A percentile compares a stretch with the other conserved stretches of the same genome.
phyloP scores from a whole-genome alignment of 345 rosid species.

The Brassica nigra region DNA sequence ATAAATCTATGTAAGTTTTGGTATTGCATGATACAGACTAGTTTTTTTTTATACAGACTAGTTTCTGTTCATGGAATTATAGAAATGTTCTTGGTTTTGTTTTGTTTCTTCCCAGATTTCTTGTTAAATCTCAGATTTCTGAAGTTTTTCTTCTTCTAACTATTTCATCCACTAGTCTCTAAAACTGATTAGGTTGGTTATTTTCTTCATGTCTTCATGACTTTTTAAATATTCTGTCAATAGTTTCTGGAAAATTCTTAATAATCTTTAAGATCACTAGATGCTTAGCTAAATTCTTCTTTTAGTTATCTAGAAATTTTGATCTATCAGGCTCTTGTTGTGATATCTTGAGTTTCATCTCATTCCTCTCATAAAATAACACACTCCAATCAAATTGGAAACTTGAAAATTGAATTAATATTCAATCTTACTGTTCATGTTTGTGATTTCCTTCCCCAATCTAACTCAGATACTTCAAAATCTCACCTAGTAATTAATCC shows the following conservation, averaged over 20 bases:
- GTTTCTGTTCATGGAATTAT: slow-evolving; percentile 24
- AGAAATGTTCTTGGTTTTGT: slow-evolving; percentile 18
- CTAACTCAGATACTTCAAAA: background rate
- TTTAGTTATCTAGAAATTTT: background rate
- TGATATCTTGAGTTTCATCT: slow-evolving; percentile 17
- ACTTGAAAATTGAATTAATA: background rate
- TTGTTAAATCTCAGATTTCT: slow-evolving; percentile 17
- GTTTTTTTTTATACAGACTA: background rate
- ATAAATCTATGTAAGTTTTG: background rate
- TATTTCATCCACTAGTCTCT: background rate
- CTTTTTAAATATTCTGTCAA: background rate
- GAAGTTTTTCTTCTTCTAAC: background rate
- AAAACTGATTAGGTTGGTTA: background rate
- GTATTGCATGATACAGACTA: slow-evolving; percentile 17
- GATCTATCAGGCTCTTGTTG: slow-evolving; percentile 14
- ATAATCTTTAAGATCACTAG: slow-evolving; percentile 6
- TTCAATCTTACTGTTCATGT: slow-evolving; percentile 23
- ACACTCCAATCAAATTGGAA: slow-evolving; percentile 36
- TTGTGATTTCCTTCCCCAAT: slow-evolving; percentile 25
- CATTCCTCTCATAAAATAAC: slow-evolving; percentile 39
- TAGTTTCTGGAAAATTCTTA: slow-evolving; percentile 2
- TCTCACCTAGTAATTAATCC: slow-evolving; percentile 28
- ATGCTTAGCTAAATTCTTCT: slow-evolving; percentile 16
- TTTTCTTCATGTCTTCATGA: background rate
- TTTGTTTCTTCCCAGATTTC: slow-evolving; percentile 15